Evolutionary conservation across 306 rosid species (phyloP), one percentile per base, ranked within the genome.

Genomic region (Notholithocarpus densiflorus): DNA sequence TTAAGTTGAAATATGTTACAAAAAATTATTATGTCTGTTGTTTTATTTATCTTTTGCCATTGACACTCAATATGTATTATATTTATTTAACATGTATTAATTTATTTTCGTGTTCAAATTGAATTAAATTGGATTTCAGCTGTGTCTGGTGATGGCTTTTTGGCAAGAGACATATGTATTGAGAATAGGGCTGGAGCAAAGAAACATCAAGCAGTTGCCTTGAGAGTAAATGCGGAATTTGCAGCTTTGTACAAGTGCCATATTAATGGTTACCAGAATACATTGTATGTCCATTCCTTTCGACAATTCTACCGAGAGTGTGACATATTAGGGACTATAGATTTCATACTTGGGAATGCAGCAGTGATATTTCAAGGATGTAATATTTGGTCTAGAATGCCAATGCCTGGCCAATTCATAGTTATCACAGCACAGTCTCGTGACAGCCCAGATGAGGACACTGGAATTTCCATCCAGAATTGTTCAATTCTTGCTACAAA

Each of bases 221-320:
- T 89, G 69, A 87, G 96, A 80, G 86, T 93, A 51, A 91, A 93
- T 79, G 94, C 96, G 12, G 91, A 93, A 78, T 82, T 88, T 43
- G 74, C 81, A 7, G 92, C 96, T 3, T 48, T 93, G 2, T 93
- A 88, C 88, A 88, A 80, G 56, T 91, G 94, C 85, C 75, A 57
- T 93, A 61, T 60, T 79, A 40, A 40, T 59, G 92, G 97, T 68
- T 82, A 81, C 86, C 92, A 93, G 75, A 94, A 93, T 88, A 85
- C 90, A 20, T 71, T 93, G 1, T 93, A 93, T 31, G 91, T 83
- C 14, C 97, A 93, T 75, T 91, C 97, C 7, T 89, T 93, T 64
- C 77, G 96, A 32, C 97, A 93, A n/a, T 93, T 91, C 88, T 93
- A 90, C 51, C 73, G 97, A 54, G 92, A 91, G n/a, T 90, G 97